Percentiles rank a stretch among this genome's conserved stretches.
phyloP scores from a whole-genome alignment of 2,329 filamentous ascomycete genomes.

The Sporothrix humicola region DNA sequence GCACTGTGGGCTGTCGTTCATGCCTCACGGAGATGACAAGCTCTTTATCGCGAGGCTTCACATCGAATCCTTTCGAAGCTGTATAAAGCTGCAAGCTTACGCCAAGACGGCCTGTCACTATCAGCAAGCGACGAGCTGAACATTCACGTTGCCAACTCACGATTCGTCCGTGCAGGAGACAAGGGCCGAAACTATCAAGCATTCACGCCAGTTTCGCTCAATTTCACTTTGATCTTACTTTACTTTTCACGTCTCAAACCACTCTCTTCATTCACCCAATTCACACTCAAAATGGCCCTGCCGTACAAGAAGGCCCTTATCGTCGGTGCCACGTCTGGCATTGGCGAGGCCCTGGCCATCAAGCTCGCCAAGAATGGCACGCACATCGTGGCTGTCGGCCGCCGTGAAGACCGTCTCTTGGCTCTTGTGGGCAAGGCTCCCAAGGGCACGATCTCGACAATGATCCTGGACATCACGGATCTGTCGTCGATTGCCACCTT shows the following conservation, averaged over 20 bases:
- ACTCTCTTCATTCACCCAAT: background rate
- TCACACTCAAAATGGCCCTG: conserved; percentile 32
- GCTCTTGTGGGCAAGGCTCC: conserved; percentile 42
- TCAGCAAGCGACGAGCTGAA: too few relatives aligned
- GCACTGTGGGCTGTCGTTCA: background rate
- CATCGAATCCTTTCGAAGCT: background rate
- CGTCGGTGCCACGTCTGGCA: conserved; percentile 58
- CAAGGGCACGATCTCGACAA: conserved; percentile 36
- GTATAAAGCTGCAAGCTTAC: background rate
- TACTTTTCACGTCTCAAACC: background rate
- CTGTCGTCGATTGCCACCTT: conserved; percentile 47
- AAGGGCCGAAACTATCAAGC: too few relatives aligned
- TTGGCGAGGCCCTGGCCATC: conserved; percentile 53
- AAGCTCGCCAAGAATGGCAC: conserved; percentile 47
- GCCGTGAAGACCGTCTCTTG: conserved; percentile 54
- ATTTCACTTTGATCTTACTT: background rate
- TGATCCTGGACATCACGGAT: conserved; percentile 52
- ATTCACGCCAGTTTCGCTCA: too few relatives aligned
- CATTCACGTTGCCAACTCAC: background rate
- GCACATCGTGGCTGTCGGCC: conserved; percentile 54
- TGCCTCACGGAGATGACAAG: conserved; percentile 6
- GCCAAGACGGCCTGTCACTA: background rate
- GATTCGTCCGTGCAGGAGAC: too few relatives aligned
- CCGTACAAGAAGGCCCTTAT: conserved; percentile 56
- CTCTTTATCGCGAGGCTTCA: conserved; percentile 15